Conservation (phyloP, 2,329 filamentous ascomycete species). For the Fonsecaea monophora region DNA sequence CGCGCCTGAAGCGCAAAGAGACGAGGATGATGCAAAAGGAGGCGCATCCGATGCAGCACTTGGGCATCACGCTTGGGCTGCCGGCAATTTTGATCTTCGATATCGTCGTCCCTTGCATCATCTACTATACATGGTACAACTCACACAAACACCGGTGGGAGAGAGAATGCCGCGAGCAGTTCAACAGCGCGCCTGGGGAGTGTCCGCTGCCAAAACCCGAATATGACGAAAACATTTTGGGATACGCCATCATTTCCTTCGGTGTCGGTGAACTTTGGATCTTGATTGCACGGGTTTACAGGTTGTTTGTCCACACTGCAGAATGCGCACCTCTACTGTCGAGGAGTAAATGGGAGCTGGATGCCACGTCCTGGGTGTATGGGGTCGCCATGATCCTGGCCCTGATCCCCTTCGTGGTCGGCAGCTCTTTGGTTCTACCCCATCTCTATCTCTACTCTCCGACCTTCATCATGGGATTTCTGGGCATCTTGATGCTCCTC, state of each 20-base stretch:
- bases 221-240: slow-evolving; percentile 31
- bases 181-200: slow-evolving; percentile 1
- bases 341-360: slow-evolving; percentile 26
- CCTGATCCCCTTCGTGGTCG: slow-evolving; percentile 31
- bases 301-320: slow-evolving; percentile 19
- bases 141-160: slow-evolving; percentile 22
- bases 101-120: slow-evolving; percentile 31
- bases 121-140: slow-evolving; percentile 33
- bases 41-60: slow-evolving; percentile 28
- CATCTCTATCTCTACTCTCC: slow-evolving; percentile 31
- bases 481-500: slow-evolving; percentile 31
- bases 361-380: slow-evolving; percentile 33
- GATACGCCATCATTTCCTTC: slow-evolving; percentile 36
- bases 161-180: slow-evolving; percentile 21
- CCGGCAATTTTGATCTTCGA: slow-evolving; percentile 31
- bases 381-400: slow-evolving; percentile 29
- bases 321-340: slow-evolving; percentile 28
- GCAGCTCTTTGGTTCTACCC: slow-evolving; percentile 20
- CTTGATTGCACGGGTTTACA: slow-evolving; percentile 27
- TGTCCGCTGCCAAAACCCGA: slow-evolving; percentile 26
- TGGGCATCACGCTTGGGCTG: slow-evolving; percentile 28
- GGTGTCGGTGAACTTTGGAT: slow-evolving; percentile 31
- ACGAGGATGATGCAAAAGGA: slow-evolving; percentile 30
- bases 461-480: slow-evolving; percentile 30
- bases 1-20: slow-evolving; percentile 29